Evolutionary conservation across 805 yeast genomes (phyloP), one percentile per base, ranked within the genome.

Genomic region (Cephaloascus albidus): DNA sequence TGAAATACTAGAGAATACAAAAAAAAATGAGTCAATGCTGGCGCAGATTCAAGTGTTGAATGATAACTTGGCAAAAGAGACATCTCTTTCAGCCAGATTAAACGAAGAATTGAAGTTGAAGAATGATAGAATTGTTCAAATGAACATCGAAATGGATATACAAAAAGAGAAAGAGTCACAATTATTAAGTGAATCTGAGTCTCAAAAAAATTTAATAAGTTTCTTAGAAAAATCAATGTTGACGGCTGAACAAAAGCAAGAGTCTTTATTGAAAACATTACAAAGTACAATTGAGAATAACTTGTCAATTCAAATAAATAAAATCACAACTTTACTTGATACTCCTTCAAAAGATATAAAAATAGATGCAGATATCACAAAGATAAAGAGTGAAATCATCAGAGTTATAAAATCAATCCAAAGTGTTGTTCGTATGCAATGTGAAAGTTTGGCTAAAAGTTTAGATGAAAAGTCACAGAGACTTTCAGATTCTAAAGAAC

Each of bases 1-100:
- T 2, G 78, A 75, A 45, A 57, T 71, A 8, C 67, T 65, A 31
- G 82, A 76, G 47, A 53, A 60, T 16, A 56, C 61, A 39, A 52
- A 76, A 36, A 57, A 57, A 6, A 62, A 61, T n/a, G 70, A 66
- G 18, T 53, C 61, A 4, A 44, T 73, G 19, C 53, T 52, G 23
- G 53, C 58, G 27, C 72, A 71, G 44, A 57, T 67, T 39, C 50
- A 53, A 33, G 44, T 42, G 33, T 39, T 53, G n/a, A 43, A 49
- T 20, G 39, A 35, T 19, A 45, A 48, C 20, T 42, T 47, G 26
- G 28, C 41, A 17, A 14, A 4, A 5, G 50, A 50, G 39, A 51
- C 43, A 26, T 43, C 40, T 16, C 53, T 58, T 34, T 58, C 50
- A 18, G 20, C 40, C 12, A 51, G 46, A 36, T 40, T 49, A 10